Base-by-base conservation (phyloP, 176 grass and related monocot genomes). In the Aegilops sharonensis region DNA sequence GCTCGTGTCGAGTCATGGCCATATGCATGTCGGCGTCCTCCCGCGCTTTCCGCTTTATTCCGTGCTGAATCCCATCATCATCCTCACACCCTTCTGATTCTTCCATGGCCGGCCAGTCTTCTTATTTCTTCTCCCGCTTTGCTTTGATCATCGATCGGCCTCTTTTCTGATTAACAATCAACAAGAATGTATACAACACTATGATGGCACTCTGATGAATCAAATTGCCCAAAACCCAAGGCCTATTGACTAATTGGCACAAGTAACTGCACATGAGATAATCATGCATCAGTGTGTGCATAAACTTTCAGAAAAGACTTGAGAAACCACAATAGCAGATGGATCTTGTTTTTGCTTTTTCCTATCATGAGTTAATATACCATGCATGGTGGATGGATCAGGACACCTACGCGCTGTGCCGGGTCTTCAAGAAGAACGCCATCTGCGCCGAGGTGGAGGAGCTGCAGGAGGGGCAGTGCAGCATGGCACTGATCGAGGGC, bases 401-500 rank as follows among this genome's bases (percentile, higher is more conserved):
- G 95, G 92, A 92, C 52, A 92, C 90, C 5, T 91, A 92, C 25
- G 92, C 95, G 9, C 11, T 97, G 42, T 97, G 95, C 69, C 95
- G 88, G 11, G 92, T 92, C 18, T 94, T 97, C 90, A 97, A 97
- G 90, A 97, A 97, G 85, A 97, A 94, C 47, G 56, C 87, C 2
- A 83, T 88, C 75, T 92, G 90, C 77, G 32, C 84, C 21, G 92
- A 92, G 48, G 85, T 87, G 31, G 95, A 97, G 36, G 90, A 85
- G 36, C 83, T 88, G 25, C 83, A 90, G 54, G 90, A 90, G 54
- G 90, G 90, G n/a, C 95, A 97, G 76, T 89, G 88, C 72, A 91
- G 90, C 86, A 72, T 92, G 81, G 84, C 86, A 31, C 65, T 89
- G 88, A 69, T 89, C 48, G 88, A 92, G 60, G 81, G 84, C 17